Evolutionary conservation across 2,329 filamentous ascomycete species (phyloP), one percentile per base, ranked within the genome.

Genomic region (Sclerotinia spermophila): DNA sequence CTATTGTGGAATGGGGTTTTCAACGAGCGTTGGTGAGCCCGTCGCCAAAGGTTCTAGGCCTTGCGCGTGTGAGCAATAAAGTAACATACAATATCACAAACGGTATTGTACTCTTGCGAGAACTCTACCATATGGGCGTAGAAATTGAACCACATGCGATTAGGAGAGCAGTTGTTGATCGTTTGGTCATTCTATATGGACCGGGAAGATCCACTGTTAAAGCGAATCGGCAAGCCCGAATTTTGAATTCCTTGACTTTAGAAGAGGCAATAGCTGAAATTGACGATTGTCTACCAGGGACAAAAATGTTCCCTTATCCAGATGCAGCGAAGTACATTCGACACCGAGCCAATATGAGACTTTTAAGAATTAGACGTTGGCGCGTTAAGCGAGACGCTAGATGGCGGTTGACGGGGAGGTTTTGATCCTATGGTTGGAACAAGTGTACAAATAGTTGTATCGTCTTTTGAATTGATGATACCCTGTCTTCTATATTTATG

Each of bases 1-100:
- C 82, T 17, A 81, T 86, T 53, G 79, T 86, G 19, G 77, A 81
- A 60, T 86, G 84, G 84, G 83, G 84, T 2, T 86, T 86, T 75
- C 80, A 78, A 38, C 72, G 74, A 56, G 71, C 70, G 19, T 68
- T 77, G 56, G 58, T 48, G 48, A 64, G 44, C 8, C 44, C 67
- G 6, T 5, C 58, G 11, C 42, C 42, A n/a, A 53, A 53, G 10
- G 27, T 19, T 45, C n/a, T 6, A 55, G 68, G 68, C 7, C 24
- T 45, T 24, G 27, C 38, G 21, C 51, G 59, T 55, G 17, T n/a
- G 33, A 62, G 8, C 6, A 35, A 40, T 17, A 42, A 58, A 30
- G 40, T 19, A 1, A 40, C 62, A 19, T 68, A 60, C 24, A 45
- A 60, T 17, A 30, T 78, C 27, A 75, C 74, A 3, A 72, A 71